Evolutionary conservation across 2,329 filamentous ascomycete species (phyloP), one percentile per base, ranked within the genome.

Genomic region (Epichloe sp.): DNA sequence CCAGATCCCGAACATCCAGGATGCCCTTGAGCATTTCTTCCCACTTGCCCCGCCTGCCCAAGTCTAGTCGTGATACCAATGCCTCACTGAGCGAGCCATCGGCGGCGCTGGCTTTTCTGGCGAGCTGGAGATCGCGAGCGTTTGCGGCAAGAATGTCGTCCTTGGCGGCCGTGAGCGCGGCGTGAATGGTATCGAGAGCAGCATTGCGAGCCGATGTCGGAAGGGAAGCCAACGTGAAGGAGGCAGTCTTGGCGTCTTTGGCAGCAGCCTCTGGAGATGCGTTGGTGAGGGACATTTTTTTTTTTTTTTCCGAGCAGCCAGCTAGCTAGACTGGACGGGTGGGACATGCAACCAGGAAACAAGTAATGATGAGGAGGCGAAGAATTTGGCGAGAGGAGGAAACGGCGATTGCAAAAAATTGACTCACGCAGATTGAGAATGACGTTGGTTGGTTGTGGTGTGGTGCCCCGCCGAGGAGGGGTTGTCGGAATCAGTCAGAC

Each of bases 11-110:
- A 54, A 98, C 93, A 68, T 95, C 88, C 54, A 94, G 70, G 54
- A 98, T 94, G 26, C 93, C 93, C 71, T 90, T 85, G 57, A 98
- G 76, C 93, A 98, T 97, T 63, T 97, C 93, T 63, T 96, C 90
- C 75, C 85, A 98, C 71, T 97, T 97, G 53, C 91, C 91, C 63
- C 82, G 80, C 66, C 86, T 85, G 47, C 81, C 82, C 47, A 98
- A 74, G 67, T 98, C 91, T 54, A 98, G 76, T 51, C 93, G 79
- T 61, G 94, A 93, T 35, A 96, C 79, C 23, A 97, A 77, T 62
- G 88, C 93, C 61, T 85, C 78, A 65, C 83, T 91, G 47, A 97
- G 71, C 46, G 81, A 74, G 41, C 91, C 91, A 60, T 82, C 79
- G 15, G 82, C 78, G 19, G 86, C 88, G 26, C 26, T 10, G 47